These are phyloP conservation scores for Amanita inopinata DNA, from an alignment of 768 basidiomycete genomes.

Conservation along the genomic window DNA sequence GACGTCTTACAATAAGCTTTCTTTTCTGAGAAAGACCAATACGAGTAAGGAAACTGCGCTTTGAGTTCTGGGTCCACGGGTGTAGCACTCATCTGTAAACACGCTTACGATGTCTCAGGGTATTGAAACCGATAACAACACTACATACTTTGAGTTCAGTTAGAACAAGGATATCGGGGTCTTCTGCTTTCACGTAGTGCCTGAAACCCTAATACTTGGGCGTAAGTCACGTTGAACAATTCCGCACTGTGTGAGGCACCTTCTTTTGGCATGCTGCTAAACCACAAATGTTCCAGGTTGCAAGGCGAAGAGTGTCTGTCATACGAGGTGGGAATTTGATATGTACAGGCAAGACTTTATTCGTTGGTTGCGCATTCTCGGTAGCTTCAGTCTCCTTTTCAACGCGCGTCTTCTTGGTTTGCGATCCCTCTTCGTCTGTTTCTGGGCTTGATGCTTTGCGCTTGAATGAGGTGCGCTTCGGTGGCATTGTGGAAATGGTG, in stretches of 20 bases:
- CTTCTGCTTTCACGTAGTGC: conserved; percentile 74
- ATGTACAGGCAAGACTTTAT: conserved; percentile 57
- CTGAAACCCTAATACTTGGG: conserved; percentile 55
- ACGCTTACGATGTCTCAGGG: too few relatives aligned
- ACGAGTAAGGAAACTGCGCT: conserved; percentile 55
- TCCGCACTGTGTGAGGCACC: too few relatives aligned
- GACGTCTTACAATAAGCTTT: conserved; percentile 61
- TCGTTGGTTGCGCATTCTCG: conserved; percentile 50
- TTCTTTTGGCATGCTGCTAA: conserved; percentile 71
- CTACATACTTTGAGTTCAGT: conserved; percentile 75
- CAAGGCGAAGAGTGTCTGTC: conserved; percentile 42
- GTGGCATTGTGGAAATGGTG: neutral
- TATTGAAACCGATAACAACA: conserved; percentile 3
- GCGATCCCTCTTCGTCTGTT: conserved; percentile 4
- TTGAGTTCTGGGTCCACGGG: conserved; percentile 52
- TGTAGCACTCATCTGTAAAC: conserved; percentile 56
- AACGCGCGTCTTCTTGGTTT: conserved; percentile 18
- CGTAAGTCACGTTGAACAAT: conserved; percentile 1
- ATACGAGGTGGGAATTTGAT: conserved; percentile 46
- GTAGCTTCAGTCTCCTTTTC: conserved; percentile 3
- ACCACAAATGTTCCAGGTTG: conserved; percentile 77
- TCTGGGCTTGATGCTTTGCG: conserved; percentile 4
- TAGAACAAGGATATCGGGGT: conserved; percentile 75
- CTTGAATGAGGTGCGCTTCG: conserved; percentile 5
- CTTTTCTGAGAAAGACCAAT: conserved; percentile 70